These are phyloP conservation scores for Boletus eberwhitei DNA, from an alignment of 768 basidiomycete species.

Conservation along the genomic window DNA sequence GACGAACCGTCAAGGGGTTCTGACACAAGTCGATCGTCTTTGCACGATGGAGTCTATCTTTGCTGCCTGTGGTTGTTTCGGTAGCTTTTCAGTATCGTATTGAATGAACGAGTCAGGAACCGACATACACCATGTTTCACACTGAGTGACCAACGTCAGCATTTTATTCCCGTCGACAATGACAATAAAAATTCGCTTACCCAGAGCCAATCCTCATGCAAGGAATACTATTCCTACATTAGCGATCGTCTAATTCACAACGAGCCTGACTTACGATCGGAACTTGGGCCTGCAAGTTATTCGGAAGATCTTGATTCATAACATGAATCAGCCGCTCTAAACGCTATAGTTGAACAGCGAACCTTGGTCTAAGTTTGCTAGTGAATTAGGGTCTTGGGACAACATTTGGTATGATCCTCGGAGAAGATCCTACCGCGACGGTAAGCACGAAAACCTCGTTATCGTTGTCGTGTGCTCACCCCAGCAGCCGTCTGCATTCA, in stretches of 20 bases:
- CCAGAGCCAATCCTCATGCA: conserved; percentile 96
- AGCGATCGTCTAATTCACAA: not conserved
- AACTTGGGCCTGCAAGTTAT: conserved; percentile 87
- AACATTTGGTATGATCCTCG: conserved; percentile 90
- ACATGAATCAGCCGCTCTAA: not conserved
- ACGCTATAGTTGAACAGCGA: not conserved
- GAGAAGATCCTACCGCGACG: conserved; percentile 63
- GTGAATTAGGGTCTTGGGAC: conserved; percentile 90
- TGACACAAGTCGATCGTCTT: conserved; percentile 96
- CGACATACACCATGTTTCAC: conserved; percentile 95
- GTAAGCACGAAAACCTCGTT: not conserved
- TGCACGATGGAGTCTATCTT: conserved; percentile 71
- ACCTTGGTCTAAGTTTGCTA: conserved; percentile 96
- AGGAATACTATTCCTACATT: conserved; percentile 57
- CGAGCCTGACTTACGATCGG: conserved; percentile 77
- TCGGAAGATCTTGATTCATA: conserved; percentile 73
- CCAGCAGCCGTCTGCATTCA: conserved; percentile 51
- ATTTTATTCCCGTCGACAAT: not conserved
- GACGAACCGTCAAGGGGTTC: conserved; percentile 85
- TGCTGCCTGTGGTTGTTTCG: conserved; percentile 53
- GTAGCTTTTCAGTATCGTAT: not conserved
- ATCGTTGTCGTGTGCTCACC: conserved; percentile 31
- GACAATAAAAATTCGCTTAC: conserved; percentile 39
- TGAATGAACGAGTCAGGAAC: not conserved
- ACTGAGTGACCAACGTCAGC: conserved; percentile 44